Percentiles rank a stretch among this genome's conserved stretches.
phyloP scores from a whole-genome alignment of 495 filamentous ascomycete species.

The Bathelium albidoporum region DNA sequence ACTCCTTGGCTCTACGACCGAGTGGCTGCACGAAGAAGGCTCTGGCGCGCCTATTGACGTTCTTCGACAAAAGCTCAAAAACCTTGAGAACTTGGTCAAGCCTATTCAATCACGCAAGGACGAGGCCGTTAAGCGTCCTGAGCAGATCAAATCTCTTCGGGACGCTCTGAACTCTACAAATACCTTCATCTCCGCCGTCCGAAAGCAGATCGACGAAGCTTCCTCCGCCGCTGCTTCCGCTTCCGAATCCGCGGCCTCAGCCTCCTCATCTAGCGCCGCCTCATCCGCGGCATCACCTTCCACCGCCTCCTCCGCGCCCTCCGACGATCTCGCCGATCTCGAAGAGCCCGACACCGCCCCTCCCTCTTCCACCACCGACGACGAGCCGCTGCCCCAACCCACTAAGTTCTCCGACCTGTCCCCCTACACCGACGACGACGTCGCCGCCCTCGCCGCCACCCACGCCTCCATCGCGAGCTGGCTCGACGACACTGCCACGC shows the following conservation, averaged over 20 bases:
- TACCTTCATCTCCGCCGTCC: constrained; percentile 45
- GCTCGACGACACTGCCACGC: constrained; percentile 56
- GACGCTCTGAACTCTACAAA: constrained; percentile 50
- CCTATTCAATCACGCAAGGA: constrained; percentile 59
- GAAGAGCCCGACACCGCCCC: constrained; percentile 44
- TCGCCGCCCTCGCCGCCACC: constrained; percentile 42
- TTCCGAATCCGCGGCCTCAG: constrained; percentile 29
- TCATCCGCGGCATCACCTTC: constrained; percentile 33
- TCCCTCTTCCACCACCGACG: constrained; percentile 30
- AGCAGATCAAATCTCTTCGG: constrained; percentile 51
- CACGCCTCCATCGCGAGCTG: constrained; percentile 45
- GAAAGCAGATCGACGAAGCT: constrained; percentile 32
- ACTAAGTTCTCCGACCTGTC: constrained; percentile 38
- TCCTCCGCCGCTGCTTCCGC: constrained; percentile 40
- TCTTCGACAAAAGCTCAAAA: constrained; percentile 63
- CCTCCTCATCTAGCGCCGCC: constrained; percentile 27
- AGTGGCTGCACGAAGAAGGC: constrained; percentile 88
- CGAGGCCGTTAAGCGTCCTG: constrained; percentile 56
- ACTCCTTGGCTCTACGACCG: constrained; percentile 55
- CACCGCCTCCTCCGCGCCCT: constrained; percentile 32
- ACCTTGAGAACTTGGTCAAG: constrained; percentile 57
- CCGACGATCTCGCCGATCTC: constrained; percentile 50
- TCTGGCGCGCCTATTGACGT: constrained; percentile 59
- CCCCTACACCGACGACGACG: constrained; percentile 53
- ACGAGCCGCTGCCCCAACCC: constrained; percentile 23